Evolutionary conservation across 768 basidiomycete genomes (phyloP).

Genomic region (Leccinellum luteum): DNA sequence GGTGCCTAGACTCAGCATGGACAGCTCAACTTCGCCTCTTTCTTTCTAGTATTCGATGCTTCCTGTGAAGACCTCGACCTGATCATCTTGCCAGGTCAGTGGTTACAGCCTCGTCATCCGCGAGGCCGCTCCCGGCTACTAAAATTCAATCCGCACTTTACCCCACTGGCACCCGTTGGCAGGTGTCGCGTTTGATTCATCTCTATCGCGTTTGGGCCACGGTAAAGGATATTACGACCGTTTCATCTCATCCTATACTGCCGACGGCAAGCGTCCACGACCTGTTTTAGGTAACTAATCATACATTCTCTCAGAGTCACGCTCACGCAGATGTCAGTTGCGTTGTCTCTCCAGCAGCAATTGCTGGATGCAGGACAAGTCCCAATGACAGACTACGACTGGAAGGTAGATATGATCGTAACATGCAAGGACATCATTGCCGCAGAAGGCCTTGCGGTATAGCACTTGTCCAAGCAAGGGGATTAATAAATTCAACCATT

Average conservation of each 20-base stretch:
- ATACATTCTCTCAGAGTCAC: slow-evolving; percentile 7
- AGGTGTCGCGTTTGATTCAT: slow-evolving; percentile 77
- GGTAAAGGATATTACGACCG: slow-evolving; percentile 84
- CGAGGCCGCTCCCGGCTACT: slow-evolving; percentile 3
- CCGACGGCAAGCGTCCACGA: slow-evolving; percentile 37
- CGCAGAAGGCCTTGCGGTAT: slow-evolving; percentile 16
- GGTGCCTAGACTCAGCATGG: neutral
- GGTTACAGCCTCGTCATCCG: slow-evolving; percentile 5
- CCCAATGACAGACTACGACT: slow-evolving; percentile 57
- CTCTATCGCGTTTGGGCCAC: slow-evolving; percentile 69
- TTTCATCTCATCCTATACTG: slow-evolving; percentile 58
- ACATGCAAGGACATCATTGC: slow-evolving; percentile 42
- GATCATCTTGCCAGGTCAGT: slow-evolving; percentile 64
- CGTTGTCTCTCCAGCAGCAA: slow-evolving; percentile 62
- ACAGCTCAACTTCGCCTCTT: slow-evolving; percentile 6
- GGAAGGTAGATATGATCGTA: slow-evolving; percentile 61
- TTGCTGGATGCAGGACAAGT: slow-evolving; percentile 49
- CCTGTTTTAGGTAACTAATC: slow-evolving; percentile 57
- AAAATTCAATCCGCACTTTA: slow-evolving; percentile 4
- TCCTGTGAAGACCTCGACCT: slow-evolving; percentile 50
- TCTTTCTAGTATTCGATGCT: slow-evolving; percentile 29
- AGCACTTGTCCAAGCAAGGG: slow-evolving; percentile 12
- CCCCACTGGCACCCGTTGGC: slow-evolving; percentile 11
- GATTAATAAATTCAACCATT: slow-evolving; percentile 10
- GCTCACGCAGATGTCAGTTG: slow-evolving; percentile 44